These are phyloP conservation scores for Lolium rigidum DNA, from an alignment of 176 grass and related monocot genomes.

Conservation along the genomic window DNA sequence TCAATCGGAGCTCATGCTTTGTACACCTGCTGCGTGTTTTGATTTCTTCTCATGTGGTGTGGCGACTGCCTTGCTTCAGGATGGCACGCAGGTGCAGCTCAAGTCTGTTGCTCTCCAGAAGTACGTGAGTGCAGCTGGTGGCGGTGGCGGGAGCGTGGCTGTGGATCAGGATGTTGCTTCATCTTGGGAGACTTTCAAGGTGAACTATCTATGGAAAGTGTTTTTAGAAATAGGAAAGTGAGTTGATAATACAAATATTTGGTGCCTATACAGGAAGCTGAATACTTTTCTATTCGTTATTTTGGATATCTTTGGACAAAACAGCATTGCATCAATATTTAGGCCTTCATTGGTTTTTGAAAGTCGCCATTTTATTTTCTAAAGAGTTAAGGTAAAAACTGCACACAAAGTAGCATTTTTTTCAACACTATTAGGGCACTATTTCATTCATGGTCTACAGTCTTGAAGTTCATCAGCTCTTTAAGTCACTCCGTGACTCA, in stretches of 20 bases:
- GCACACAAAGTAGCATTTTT: not conserved
- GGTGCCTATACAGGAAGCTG: not conserved
- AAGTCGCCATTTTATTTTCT: not conserved
- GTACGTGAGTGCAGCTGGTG: slow-evolving; percentile 52
- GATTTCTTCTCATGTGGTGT: slow-evolving; percentile 14
- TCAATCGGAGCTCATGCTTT: not conserved
- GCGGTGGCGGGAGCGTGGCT: slow-evolving; percentile 56
- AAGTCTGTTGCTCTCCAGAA: slow-evolving; percentile 78
- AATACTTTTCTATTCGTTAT: too few relatives aligned
- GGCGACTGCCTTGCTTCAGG: slow-evolving; percentile 39
- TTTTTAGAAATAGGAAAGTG: not conserved
- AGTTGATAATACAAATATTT: not conserved
- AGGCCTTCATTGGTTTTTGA: not conserved
- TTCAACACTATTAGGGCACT: not conserved
- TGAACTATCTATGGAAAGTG: slow-evolving; percentile 4
- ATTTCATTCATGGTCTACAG: not conserved
- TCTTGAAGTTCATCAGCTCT: not conserved
- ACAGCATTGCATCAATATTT: not conserved
- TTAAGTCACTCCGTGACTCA: not conserved
- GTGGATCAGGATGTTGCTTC: slow-evolving; percentile 68
- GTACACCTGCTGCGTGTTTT: not conserved
- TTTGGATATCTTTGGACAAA: not conserved
- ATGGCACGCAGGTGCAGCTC: slow-evolving; percentile 82
- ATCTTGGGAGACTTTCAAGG: slow-evolving; percentile 91
- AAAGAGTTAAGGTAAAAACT: not conserved